A percentile compares a stretch with the other conserved stretches of the same genome.
These are phyloP conservation scores for Aristolochia contorta DNA, from an alignment of 164 flowering plant genomes.

Conservation along the genomic window DNA sequence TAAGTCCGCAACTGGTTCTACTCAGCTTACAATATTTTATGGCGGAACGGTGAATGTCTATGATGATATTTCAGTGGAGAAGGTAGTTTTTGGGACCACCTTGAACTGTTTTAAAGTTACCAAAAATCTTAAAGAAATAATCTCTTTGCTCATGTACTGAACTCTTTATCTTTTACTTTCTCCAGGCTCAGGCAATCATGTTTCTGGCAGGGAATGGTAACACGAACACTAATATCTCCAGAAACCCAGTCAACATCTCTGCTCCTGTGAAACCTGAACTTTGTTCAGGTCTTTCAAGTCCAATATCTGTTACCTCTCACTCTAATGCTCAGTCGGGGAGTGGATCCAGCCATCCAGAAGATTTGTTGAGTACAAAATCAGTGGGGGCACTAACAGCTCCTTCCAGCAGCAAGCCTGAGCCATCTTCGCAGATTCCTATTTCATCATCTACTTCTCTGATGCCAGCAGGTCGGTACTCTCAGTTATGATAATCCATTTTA, in stretches of 20 bases:
- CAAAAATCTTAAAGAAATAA: too few species aligned
- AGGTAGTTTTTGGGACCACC: slow-evolving; percentile 27
- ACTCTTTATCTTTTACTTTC: too few species aligned
- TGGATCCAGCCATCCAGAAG: slow-evolving; percentile 47
- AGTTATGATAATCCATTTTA: too few species aligned
- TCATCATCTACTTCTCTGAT: slow-evolving; percentile 32
- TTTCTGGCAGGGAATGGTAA: slow-evolving; percentile 62
- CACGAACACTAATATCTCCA: slow-evolving; percentile 19
- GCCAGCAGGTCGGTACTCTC: slow-evolving; percentile 41
- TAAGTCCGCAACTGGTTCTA: slow-evolving; percentile 32
- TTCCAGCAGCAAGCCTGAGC: slow-evolving; percentile 35
- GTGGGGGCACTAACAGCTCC: slow-evolving; percentile 21
- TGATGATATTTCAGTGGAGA: slow-evolving; percentile 71
- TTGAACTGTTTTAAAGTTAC: background rate
- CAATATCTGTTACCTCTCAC: slow-evolving; percentile 56
- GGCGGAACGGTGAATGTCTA: slow-evolving; percentile 66
- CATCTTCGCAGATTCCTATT: slow-evolving; percentile 22
- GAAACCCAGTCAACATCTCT: slow-evolving; percentile 27
- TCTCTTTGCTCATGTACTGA: too few species aligned
- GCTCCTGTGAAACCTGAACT: slow-evolving; percentile 33
- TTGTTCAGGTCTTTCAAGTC: slow-evolving; percentile 50
- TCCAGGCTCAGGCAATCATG: slow-evolving; percentile 88
- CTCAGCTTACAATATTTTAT: slow-evolving; percentile 78
- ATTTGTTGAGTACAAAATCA: slow-evolving; percentile 28
- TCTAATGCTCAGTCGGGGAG: slow-evolving; percentile 40